phyloP scores from a whole-genome alignment of 163 green algal species.

The Dunaliella salina region DNA sequence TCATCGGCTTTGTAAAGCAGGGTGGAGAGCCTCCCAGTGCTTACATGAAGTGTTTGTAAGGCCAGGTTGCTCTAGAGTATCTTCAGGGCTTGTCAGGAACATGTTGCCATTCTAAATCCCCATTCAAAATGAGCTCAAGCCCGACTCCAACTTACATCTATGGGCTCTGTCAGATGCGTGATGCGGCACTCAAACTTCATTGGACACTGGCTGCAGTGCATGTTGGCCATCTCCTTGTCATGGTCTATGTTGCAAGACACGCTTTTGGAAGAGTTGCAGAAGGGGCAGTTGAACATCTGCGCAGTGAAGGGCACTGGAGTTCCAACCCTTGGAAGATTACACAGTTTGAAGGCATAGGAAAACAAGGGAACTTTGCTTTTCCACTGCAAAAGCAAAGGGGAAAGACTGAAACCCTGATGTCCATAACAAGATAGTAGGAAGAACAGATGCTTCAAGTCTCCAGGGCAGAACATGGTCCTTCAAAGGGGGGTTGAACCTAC shows the following conservation, averaged over 20 bases:
- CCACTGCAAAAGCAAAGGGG: neutral
- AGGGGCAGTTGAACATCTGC: conserved; percentile 42
- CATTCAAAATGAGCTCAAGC: too few species aligned
- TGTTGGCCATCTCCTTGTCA: conserved; percentile 23
- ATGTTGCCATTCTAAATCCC: too few species aligned
- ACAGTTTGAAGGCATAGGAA: neutral
- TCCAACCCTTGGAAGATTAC: neutral
- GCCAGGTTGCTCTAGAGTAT: too few species aligned
- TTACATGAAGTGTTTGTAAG: too few species aligned
- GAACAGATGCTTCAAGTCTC: too few species aligned
- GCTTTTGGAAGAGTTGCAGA: conserved; percentile 56
- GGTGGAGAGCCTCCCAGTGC: too few species aligned
- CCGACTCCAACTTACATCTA: conserved; percentile 22
- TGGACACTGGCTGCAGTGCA: conserved; percentile 27
- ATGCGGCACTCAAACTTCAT: conserved; percentile 30
- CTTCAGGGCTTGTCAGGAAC: too few species aligned
- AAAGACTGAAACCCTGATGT: too few species aligned
- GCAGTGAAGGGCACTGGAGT: neutral
- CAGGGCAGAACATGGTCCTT: too few species aligned
- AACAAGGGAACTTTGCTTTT: neutral
- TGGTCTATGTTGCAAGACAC: conserved; percentile 43
- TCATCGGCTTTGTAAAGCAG: too few species aligned
- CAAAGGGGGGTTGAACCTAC: neutral
- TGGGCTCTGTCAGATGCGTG: conserved; percentile 39
- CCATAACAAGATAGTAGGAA: too few species aligned